phyloP scores from a whole-genome alignment of 768 basidiomycete genomes.

The Russula vinacea region DNA sequence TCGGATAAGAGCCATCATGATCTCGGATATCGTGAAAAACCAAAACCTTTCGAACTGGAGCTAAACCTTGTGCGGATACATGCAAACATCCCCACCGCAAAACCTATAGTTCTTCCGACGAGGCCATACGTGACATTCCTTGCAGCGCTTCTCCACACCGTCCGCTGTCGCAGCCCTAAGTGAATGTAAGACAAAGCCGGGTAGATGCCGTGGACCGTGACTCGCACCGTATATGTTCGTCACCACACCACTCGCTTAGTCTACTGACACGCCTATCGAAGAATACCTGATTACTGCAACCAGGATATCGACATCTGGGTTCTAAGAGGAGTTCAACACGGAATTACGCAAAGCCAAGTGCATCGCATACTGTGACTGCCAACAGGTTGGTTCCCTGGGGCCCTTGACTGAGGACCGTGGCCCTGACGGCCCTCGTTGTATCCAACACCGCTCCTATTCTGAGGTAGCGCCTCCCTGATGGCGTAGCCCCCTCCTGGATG shows the following conservation, averaged over 20 bases:
- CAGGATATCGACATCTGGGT: not conserved
- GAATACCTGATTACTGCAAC: not conserved
- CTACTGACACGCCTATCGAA: slow-evolving; percentile 1
- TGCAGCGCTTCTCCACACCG: not conserved
- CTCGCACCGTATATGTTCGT: slow-evolving; percentile 5
- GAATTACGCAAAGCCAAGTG: too few relatives aligned
- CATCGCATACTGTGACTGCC: not conserved
- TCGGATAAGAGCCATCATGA: not conserved
- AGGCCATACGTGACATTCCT: slow-evolving; percentile 2
- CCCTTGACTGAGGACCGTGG: not conserved
- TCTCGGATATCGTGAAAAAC: not conserved
- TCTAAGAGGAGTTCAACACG: not conserved
- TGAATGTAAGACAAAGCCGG: not conserved
- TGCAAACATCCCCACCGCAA: slow-evolving; percentile 7
- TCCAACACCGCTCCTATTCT: not conserved
- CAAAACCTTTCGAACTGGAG: not conserved
- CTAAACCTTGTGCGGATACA: not conserved
- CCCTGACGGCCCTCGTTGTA: not conserved
- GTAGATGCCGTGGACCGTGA: not conserved
- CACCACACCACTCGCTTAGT: slow-evolving; percentile 14
- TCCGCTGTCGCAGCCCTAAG: not conserved
- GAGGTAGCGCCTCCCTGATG: not conserved
- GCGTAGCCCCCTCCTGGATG: not conserved
- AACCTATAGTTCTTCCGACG: not conserved
- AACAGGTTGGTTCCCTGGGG: not conserved